These are phyloP conservation scores for Dianthus caryophyllus DNA, from an alignment of 148 eudicot genomes.

Conservation along the genomic window DNA sequence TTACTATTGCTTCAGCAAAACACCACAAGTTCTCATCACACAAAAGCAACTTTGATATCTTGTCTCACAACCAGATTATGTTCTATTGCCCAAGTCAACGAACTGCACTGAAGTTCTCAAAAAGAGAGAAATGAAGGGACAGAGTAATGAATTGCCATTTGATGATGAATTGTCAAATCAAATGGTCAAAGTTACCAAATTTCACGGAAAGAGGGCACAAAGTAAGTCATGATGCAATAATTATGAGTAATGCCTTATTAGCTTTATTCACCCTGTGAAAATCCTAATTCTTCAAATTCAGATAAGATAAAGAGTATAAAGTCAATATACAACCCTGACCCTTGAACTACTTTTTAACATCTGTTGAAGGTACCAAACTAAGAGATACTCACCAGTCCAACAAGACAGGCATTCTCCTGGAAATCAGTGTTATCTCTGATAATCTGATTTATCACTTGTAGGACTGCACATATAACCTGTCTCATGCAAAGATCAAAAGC, in stretches of 20 bases:
- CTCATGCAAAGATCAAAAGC: conserved; percentile 12
- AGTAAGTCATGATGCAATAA: neutral
- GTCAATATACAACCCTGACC: neutral
- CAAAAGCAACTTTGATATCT: neutral
- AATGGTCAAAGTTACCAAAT: neutral
- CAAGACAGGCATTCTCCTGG: conserved; percentile 97
- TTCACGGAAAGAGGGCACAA: neutral
- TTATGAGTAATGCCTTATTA: neutral
- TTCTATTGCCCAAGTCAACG: neutral
- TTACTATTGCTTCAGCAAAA: neutral
- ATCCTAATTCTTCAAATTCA: neutral
- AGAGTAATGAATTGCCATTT: neutral
- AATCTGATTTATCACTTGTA: conserved; percentile 86
- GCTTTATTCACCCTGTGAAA: neutral
- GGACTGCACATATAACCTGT: conserved; percentile 91
- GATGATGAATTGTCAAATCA: neutral
- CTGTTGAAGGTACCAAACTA: conserved; percentile 8
- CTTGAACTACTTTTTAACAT: neutral
- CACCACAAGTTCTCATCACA: neutral
- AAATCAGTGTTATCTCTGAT: conserved; percentile 79
- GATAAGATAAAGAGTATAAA: neutral
- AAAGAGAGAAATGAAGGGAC: neutral
- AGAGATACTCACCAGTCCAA: conserved; percentile 75
- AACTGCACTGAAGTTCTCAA: neutral
- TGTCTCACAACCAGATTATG: neutral